Evolutionary conservation across 2,329 filamentous ascomycete genomes (phyloP).

Genomic region (Apiospora hydei): DNA sequence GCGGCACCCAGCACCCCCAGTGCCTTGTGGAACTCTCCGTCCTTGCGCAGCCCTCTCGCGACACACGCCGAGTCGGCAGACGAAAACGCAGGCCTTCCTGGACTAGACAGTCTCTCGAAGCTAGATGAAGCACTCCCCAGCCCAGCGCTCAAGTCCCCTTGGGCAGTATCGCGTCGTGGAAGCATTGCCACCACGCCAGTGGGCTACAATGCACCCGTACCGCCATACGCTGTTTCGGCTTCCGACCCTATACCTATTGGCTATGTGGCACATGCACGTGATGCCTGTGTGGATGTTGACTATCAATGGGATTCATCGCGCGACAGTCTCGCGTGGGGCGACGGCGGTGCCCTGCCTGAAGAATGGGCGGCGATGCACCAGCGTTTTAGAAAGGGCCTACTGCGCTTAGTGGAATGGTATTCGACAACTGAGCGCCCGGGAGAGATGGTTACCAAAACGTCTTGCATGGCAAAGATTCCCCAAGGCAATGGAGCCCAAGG

Average conservation of each 20-base stretch:
- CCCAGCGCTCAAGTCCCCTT: not conserved
- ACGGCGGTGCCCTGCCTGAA: slow-evolving; percentile 87
- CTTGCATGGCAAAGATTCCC: slow-evolving; percentile 30
- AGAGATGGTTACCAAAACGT: slow-evolving; percentile 56
- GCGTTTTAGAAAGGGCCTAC: slow-evolving; percentile 81
- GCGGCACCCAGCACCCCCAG: slow-evolving; percentile 37
- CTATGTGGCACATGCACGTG: slow-evolving; percentile 88
- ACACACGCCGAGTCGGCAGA: slow-evolving; percentile 21
- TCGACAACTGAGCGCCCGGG: slow-evolving; percentile 59
- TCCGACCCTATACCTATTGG: slow-evolving; percentile 85
- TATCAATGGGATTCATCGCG: slow-evolving; percentile 96
- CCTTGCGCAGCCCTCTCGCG: slow-evolving; percentile 35
- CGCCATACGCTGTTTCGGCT: slow-evolving; percentile 82
- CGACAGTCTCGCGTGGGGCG: slow-evolving; percentile 79
- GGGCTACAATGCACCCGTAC: slow-evolving; percentile 77
- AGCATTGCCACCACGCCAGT: slow-evolving; percentile 26
- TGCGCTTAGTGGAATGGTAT: slow-evolving; percentile 87
- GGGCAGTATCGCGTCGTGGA: slow-evolving; percentile 24
- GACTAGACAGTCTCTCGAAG: slow-evolving; percentile 21
- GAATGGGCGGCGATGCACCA: slow-evolving; percentile 97
- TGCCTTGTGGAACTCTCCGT: slow-evolving; percentile 48
- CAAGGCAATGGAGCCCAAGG: slow-evolving; percentile 35
- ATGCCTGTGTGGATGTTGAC: slow-evolving; percentile 86
- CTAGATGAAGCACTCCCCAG: slow-evolving; percentile 22
- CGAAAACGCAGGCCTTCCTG: not conserved